Base-by-base conservation (phyloP, 768 basidiomycete species). In the Podaxis sp. region DNA sequence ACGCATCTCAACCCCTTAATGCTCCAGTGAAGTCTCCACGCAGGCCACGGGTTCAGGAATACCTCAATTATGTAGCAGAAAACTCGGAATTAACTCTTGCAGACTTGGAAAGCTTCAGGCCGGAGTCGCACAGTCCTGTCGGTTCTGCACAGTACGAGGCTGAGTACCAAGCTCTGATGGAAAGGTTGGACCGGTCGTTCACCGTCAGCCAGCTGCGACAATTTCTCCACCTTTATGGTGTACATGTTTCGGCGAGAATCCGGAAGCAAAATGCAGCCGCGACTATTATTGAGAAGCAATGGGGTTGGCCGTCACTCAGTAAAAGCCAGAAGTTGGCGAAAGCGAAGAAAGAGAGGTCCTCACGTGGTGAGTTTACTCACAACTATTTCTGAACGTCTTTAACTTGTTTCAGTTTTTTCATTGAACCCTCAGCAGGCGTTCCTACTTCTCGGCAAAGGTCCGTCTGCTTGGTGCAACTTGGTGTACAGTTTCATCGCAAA, bases 371-470 rank as follows among this genome's bases (percentile, higher is more conserved):
- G 82, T 76, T 40, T 36, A 52, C 9, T 65, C 42, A 48, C 32
- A 28, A 55, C 47, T 51, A 18, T 61, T 48, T 57, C 38, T 50
- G 36, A 36, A 61, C 18, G 53, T 32, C 60, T 25, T 52, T 55
- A 52, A 63, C 7, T 46, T 60, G 7, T 23, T 44, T 38, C 47
- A 91, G 90, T 71, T 2, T 82, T 88, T 65, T 71, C 79, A 35
- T 72, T 92, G 60, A 79, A 77, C 16, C 79, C 84, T 2, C 79
- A 77, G 53, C 79, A 89, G 64, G 77, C 90, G 5, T 90, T 91
- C 68, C 68, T 91, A 32, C 77, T 91, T 32, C 78, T 93, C 62
- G 90, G 90, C 42, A 86, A 81, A 80, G 87, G 90, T 88, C 40
- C 16, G 71, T 68, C 48, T 4, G 42, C 13, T 48, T 32, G 53